Conservation (phyloP, 495 filamentous ascomycete species). For the Echria macrotheca region DNA sequence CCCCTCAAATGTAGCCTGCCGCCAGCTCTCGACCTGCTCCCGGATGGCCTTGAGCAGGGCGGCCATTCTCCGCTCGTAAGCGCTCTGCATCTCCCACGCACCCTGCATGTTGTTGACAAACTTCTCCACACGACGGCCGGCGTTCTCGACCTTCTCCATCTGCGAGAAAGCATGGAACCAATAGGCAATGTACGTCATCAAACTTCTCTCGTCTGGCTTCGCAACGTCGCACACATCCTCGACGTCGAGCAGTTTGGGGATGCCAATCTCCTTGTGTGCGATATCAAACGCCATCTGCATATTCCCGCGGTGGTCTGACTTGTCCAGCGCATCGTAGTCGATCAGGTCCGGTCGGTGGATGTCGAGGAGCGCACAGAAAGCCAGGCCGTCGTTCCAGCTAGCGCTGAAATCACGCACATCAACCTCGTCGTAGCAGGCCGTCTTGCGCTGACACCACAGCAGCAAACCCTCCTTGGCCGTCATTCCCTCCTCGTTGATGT, state of each 20-base stretch:
- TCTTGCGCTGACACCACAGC: constrained; percentile 97
- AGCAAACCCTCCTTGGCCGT: constrained; percentile 94
- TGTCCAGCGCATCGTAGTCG: constrained; percentile 90
- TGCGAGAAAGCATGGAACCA: constrained; percentile 99
- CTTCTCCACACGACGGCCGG: constrained; percentile 92
- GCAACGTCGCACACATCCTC: constrained; percentile 97
- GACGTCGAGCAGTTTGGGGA: constrained; percentile 90
- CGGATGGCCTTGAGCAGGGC: constrained; percentile 68
- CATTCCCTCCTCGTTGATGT: constrained; percentile 97
- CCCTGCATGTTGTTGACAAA: constrained; percentile 98
- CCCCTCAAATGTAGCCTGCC: constrained; percentile 74
- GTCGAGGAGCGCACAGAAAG: constrained; percentile 93
- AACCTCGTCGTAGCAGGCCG: constrained; percentile 95
- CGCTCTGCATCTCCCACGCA: constrained; percentile 99
- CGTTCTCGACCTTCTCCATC: constrained; percentile 96
- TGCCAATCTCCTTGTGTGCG: constrained; percentile 92
- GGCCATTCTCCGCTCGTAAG: constrained; percentile 83
- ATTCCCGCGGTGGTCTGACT: constrained; percentile 90
- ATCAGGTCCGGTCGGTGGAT: constrained; percentile 97
- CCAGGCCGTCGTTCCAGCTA: constrained; percentile 96
- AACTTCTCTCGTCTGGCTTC: constrained; percentile 87
- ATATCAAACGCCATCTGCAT: constrained; percentile 98
- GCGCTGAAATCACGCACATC: constrained; percentile 88
- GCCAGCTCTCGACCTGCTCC: constrained; percentile 68
- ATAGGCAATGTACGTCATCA: constrained; percentile 99